Evolutionary conservation across 495 filamentous ascomycete species (phyloP).

Genomic region (Massariosphaeria phaeospora): DNA sequence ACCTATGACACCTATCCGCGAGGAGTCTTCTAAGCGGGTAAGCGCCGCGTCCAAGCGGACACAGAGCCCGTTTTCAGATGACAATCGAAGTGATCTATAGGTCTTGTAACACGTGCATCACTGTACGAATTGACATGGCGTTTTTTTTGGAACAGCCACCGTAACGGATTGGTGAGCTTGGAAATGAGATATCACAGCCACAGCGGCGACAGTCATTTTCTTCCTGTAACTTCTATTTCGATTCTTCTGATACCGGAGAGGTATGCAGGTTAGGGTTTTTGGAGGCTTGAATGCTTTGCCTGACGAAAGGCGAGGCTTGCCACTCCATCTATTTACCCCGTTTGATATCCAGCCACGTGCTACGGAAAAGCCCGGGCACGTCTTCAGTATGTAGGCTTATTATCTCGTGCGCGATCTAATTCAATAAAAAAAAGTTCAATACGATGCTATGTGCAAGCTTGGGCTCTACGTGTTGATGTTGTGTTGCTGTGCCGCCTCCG

Average conservation of each 20-base stretch:
- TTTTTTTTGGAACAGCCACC: constrained; percentile 15
- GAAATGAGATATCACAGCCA: constrained; percentile 5
- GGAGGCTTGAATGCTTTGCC: not conserved
- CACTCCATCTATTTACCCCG: too few relatives aligned
- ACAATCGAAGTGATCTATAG: constrained; percentile 26
- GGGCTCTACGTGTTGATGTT: too few relatives aligned
- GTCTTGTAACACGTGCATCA: not conserved
- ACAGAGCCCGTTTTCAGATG: constrained; percentile 33
- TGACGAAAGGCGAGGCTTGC: not conserved
- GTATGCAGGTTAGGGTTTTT: not conserved
- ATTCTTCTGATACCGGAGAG: constrained; percentile 4
- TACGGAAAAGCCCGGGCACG: too few relatives aligned
- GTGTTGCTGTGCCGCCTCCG: too few relatives aligned
- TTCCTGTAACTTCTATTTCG: constrained; percentile 9
- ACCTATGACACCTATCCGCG: constrained; percentile 35
- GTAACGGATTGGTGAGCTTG: constrained; percentile 1
- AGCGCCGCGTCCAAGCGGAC: constrained; percentile 29
- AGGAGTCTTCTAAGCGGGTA: constrained; percentile 37
- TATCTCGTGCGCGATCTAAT: too few relatives aligned
- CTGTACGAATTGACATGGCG: not conserved
- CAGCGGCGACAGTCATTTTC: not conserved
- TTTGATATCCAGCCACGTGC: too few relatives aligned
- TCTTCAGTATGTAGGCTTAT: too few relatives aligned
- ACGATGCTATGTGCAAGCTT: too few relatives aligned
- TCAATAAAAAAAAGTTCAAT: too few relatives aligned